Base-by-base conservation (phyloP, 2,329 filamentous ascomycete genomes). In the Aspergillus sp. region DNA sequence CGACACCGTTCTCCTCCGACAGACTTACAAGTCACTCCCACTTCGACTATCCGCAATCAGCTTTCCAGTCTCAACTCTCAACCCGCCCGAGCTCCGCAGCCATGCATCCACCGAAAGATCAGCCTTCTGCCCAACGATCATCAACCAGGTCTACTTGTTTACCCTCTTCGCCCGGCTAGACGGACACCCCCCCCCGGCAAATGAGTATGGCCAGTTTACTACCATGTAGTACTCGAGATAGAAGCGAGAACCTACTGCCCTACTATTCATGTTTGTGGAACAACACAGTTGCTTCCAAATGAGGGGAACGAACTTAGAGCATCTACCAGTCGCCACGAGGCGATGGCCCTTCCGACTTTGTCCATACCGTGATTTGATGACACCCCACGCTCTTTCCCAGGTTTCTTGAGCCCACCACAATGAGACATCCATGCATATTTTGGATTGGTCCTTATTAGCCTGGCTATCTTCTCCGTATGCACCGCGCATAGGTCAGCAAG, bases 391-490 rank as follows among this genome's bases (percentile, higher is more conserved):
- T 13, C 13, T 48, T 20, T 38, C 47, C 30, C 26, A 30, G 26
- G 26, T 9, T 9, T 30, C 22, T 24, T 24, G 32, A 38, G 51
- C 13, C n/a, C 34, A 52, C 39, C 51, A 48, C n/a, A n/a, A n/a
- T n/a, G n/a, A n/a, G n/a, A n/a, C 51, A 58, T 51, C 20, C 51
- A 48, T 59, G 53, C 57, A 56, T 59, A 30, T 22, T 30, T 5
- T 39, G 43, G 44, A 20, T 50, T 24, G 18, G 43, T 30, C 15
- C 45, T 53, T 24, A 54, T 30, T 50, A 48, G 41, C 26, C 42
- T 34, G 49, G 24, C 39, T 52, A 24, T 34, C 11, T 36, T 38
- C 17, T 45, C 52, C 48, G 11, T 38, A 12, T 42, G 26, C 44
- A 57, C 17, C 20, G 18, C n/a, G 48, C 12, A 51, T 26, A 42